Percentiles rank a stretch among this genome's conserved stretches.
These are phyloP conservation scores for Yamadazyma triangularis DNA, from an alignment of 1,139 yeast genomes.

Conservation along the genomic window DNA sequence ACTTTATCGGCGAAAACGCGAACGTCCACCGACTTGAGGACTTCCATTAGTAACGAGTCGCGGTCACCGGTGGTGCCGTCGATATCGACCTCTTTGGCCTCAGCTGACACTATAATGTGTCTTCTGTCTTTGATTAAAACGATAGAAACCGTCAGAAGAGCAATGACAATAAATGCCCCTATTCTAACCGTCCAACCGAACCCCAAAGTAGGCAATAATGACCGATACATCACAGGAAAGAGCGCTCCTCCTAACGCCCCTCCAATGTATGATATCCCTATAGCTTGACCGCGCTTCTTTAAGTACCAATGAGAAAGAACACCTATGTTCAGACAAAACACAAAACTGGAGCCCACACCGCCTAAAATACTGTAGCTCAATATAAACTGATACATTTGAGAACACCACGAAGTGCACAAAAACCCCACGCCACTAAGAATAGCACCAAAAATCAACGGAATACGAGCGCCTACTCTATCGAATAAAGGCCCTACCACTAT, in stretches of 20 bases:
- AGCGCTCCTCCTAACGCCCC: slow-evolving; percentile 62
- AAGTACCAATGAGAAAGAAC: slow-evolving; percentile 62
- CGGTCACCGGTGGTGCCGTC: neutral
- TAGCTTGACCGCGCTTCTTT: slow-evolving; percentile 50
- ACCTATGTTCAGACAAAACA: slow-evolving; percentile 57
- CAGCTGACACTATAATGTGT: slow-evolving; percentile 6
- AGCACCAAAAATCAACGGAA: slow-evolving; percentile 46
- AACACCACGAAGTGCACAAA: slow-evolving; percentile 49
- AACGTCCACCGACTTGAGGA: slow-evolving; percentile 23
- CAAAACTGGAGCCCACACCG: slow-evolving; percentile 55
- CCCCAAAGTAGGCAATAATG: slow-evolving; percentile 44
- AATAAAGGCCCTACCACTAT: slow-evolving; percentile 55
- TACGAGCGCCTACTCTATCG: slow-evolving; percentile 51
- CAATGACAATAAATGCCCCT: slow-evolving; percentile 46
- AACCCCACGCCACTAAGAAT: slow-evolving; percentile 43
- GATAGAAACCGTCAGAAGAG: slow-evolving; percentile 32
- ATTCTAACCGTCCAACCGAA: slow-evolving; percentile 61
- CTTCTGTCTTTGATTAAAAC: slow-evolving; percentile 40
- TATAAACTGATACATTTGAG: slow-evolving; percentile 53
- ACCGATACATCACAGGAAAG: slow-evolving; percentile 52
- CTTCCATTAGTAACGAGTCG: slow-evolving; percentile 9
- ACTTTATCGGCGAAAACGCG: slow-evolving; percentile 21
- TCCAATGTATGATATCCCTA: slow-evolving; percentile 56
- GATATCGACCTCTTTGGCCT: neutral
- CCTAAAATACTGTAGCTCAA: slow-evolving; percentile 54